phyloP scores from a whole-genome alignment of 2,329 filamentous ascomycete genomes.

The Colletotrichum salicis region DNA sequence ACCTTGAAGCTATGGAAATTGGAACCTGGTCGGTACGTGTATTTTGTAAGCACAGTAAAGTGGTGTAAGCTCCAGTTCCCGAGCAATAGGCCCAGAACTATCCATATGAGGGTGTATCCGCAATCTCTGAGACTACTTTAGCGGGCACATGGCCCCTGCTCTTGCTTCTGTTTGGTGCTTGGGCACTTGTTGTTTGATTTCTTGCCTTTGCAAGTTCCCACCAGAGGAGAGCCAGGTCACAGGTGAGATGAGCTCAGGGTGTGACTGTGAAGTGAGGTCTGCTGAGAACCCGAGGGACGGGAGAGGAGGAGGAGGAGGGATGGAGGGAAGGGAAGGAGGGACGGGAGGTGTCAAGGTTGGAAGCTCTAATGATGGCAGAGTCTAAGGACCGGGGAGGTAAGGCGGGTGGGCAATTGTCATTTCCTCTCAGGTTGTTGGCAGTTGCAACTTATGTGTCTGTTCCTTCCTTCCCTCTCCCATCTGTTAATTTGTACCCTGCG shows the following conservation, averaged over 20 bases:
- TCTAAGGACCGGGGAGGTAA: neutral
- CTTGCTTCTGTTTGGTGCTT: conserved; percentile 14
- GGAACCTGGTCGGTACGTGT: no score
- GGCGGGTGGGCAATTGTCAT: conserved; percentile 9
- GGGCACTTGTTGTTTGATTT: neutral
- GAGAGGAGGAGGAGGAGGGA: neutral
- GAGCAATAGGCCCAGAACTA: conserved; percentile 1
- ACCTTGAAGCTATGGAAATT: neutral
- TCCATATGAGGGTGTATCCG: conserved; percentile 21
- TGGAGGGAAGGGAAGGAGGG: neutral
- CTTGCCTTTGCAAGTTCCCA: neutral
- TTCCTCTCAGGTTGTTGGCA: neutral
- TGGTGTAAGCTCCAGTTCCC: neutral
- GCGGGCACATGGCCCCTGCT: conserved; percentile 31
- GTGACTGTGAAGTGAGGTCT: conserved; percentile 6
- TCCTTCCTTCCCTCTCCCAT: neutral
- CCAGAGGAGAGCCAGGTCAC: neutral
- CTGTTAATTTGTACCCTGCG: neutral
- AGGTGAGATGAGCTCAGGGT: neutral
- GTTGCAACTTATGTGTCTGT: neutral
- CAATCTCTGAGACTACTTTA: conserved; percentile 22
- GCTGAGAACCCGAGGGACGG: neutral
- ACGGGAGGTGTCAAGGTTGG: neutral
- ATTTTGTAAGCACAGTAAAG: neutral
- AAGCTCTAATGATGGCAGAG: neutral